Base-by-base conservation (phyloP, 176 grass and related monocot genomes). In the Elymus sibiricus region DNA sequence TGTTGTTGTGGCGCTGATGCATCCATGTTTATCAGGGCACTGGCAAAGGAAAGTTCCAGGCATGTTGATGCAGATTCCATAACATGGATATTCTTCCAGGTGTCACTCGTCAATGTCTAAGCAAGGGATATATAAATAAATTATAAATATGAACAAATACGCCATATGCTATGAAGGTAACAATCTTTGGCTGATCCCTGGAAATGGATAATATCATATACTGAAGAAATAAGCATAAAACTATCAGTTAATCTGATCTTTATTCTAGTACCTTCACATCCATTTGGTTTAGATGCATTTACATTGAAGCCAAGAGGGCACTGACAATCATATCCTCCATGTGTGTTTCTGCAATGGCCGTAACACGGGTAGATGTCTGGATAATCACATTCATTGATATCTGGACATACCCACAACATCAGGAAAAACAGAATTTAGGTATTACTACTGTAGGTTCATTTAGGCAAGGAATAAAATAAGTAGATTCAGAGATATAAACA, bases 321-420 rank as follows among this genome's bases (percentile, higher is more conserved):
- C 3, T 29, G 0, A 25, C 81, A 91, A 1, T 32, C 0, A 61
- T 84, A 88, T 28, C 81, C 63, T 66, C 85, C 85, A 6, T 2
- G 4, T 1, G 1, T 44, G 69, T 91, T 80, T 26, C 0, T 11
- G 78, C 75, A 91, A 66, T 2, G 2, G 14, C 85, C 80, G 14
- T 81, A 56, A 21, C 89, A 91, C 2, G 32, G 73, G 26, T 91
- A 88, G 6, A 59, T 74, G 5, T 88, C 25, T 1, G 0, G 16
- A 16, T 47, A 22, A 0, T 67, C 1, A 11, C 85, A 91, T 55
- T 91, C 73, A 2, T 86, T 28, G 53, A 89, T 71, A 86, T 89
- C 67, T 92, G 21, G 34, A 65, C 2, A 6, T 5, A 31, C 44
- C 51, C 3, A 0, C 7, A 55, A 83, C 26, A 59, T 40, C 24